A percentile compares a stretch with the other conserved stretches of the same genome.
Conservation (phyloP, 2,329 filamentous ascomycete genomes). For the Aspergillus flavus region DNA sequence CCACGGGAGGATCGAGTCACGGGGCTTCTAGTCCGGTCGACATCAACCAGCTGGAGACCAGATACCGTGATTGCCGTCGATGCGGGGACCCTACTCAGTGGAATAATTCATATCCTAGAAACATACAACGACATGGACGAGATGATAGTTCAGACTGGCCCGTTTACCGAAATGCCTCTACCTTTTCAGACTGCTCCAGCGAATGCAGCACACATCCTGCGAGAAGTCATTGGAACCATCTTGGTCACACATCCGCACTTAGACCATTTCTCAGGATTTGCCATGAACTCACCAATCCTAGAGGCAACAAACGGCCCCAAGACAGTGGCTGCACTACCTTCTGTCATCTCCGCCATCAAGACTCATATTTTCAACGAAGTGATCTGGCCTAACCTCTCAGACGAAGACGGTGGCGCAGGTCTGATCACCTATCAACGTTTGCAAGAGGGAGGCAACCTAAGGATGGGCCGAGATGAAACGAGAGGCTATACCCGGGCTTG, state of each 20-base stretch:
- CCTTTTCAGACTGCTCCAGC: slow-evolving; percentile 67
- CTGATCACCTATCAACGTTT: slow-evolving; percentile 88
- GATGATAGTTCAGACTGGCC: slow-evolving; percentile 55
- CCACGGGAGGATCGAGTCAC: slow-evolving; percentile 89
- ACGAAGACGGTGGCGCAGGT: slow-evolving; percentile 93
- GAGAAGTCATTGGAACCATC: slow-evolving; percentile 80
- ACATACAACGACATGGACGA: slow-evolving; percentile 31
- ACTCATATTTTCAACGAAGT: slow-evolving; percentile 95
- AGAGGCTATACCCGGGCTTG: slow-evolving; percentile 86
- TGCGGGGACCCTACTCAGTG: slow-evolving; percentile 83
- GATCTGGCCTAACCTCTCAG: slow-evolving; percentile 95
- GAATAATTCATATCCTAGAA: slow-evolving; percentile 79
- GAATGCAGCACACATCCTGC: slow-evolving; percentile 80
- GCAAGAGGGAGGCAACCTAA: slow-evolving; percentile 83
- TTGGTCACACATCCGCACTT: slow-evolving; percentile 97
- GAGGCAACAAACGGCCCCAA: slow-evolving; percentile 78
- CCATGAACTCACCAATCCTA: slow-evolving; percentile 88
- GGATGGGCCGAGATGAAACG: slow-evolving; percentile 76
- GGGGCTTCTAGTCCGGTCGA: slow-evolving; percentile 82
- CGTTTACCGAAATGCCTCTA: slow-evolving; percentile 78
- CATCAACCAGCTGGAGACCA: slow-evolving; percentile 75
- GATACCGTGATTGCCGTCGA: slow-evolving; percentile 90
- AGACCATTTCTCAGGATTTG: slow-evolving; percentile 88
- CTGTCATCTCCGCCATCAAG: slow-evolving; percentile 90
- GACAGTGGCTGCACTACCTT: slow-evolving; percentile 79